These are phyloP conservation scores for Phialophora verrucosa DNA, from an alignment of 2,329 filamentous ascomycete genomes.

Conservation along the genomic window DNA sequence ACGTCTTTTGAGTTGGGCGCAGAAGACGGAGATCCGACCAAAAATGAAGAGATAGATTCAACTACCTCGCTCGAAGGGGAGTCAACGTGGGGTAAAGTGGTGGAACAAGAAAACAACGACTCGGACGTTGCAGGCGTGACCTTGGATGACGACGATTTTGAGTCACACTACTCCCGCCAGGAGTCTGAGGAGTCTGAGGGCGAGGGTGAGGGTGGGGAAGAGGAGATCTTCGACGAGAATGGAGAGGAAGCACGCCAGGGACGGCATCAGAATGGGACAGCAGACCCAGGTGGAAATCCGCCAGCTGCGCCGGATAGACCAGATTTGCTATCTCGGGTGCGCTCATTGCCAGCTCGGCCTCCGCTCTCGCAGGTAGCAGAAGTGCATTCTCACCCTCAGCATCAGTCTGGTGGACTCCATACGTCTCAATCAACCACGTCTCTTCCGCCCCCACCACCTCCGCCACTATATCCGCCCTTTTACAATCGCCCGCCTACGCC, in stretches of 20 bases:
- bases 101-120: conserved; percentile 19
- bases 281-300: conserved; percentile 3
- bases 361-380: conserved; percentile 12
- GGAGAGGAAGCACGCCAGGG: conserved; percentile 29
- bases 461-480: conserved; percentile 78
- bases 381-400: conserved; percentile 5
- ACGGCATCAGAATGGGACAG: conserved; percentile 34
- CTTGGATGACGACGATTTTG: conserved; percentile 51
- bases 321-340: conserved; percentile 28
- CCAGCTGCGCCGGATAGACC: conserved; percentile 24
- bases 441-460: conserved; percentile 50
- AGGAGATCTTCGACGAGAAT: conserved; percentile 1
- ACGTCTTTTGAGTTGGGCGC: conserved; percentile 30
- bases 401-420: conserved; percentile 20
- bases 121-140: conserved; percentile 34
- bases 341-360: conserved; percentile 30
- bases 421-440: conserved; percentile 35
- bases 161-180: conserved; percentile 53
- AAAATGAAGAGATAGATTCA: conserved; percentile 16
- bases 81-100: conserved; percentile 1
- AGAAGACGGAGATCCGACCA: conserved; percentile 21
- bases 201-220: conserved; percentile 15
- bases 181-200: conserved; percentile 41
- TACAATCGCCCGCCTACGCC: conserved; percentile 97
- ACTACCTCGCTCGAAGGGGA: not conserved